These are phyloP conservation scores for Cladorrhinum sp. DNA, from an alignment of 2,329 filamentous ascomycete species.

Conservation along the genomic window DNA sequence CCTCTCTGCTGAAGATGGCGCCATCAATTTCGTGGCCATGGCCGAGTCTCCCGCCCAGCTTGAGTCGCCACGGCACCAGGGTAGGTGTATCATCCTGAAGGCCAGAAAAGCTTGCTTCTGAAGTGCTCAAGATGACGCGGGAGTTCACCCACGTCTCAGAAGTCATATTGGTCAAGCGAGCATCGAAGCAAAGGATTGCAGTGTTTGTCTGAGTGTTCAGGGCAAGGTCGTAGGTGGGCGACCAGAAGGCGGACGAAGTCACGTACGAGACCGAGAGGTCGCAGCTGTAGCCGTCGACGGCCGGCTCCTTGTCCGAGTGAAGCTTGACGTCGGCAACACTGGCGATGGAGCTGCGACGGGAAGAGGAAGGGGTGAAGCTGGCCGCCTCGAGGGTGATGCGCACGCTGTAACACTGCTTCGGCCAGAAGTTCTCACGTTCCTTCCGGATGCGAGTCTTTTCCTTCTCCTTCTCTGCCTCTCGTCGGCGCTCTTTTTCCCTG, in stretches of 20 bases:
- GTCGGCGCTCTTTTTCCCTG: conserved; percentile 32
- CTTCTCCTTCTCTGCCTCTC: conserved; percentile 36
- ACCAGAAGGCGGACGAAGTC: conserved; percentile 56
- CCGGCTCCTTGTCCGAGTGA: conserved; percentile 48
- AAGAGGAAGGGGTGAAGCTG: conserved; percentile 40
- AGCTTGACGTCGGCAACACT: conserved; percentile 53
- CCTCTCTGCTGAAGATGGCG: conserved; percentile 38
- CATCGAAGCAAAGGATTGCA: conserved; percentile 58
- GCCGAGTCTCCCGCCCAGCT: conserved; percentile 36
- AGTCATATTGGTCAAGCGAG: conserved; percentile 59
- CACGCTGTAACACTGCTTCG: conserved; percentile 47
- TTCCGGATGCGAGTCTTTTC: conserved; percentile 44
- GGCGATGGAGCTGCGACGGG: conserved; percentile 47
- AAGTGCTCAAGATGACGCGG: conserved; percentile 60
- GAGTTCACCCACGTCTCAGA: conserved; percentile 63
- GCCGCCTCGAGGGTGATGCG: conserved; percentile 50
- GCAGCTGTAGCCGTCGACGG: conserved; percentile 31
- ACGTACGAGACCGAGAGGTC: conserved; percentile 58
- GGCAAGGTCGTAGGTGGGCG: conserved; percentile 59
- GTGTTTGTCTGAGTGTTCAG: conserved; percentile 55
- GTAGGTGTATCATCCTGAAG: conserved; percentile 54
- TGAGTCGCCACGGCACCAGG: conserved; percentile 56
- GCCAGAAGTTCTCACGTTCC: conserved; percentile 49
- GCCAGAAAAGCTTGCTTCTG: conserved; percentile 56
- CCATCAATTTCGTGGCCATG: conserved; percentile 28